These are phyloP conservation scores for Amanita rubescens DNA, from an alignment of 768 basidiomycete genomes.

Conservation along the genomic window DNA sequence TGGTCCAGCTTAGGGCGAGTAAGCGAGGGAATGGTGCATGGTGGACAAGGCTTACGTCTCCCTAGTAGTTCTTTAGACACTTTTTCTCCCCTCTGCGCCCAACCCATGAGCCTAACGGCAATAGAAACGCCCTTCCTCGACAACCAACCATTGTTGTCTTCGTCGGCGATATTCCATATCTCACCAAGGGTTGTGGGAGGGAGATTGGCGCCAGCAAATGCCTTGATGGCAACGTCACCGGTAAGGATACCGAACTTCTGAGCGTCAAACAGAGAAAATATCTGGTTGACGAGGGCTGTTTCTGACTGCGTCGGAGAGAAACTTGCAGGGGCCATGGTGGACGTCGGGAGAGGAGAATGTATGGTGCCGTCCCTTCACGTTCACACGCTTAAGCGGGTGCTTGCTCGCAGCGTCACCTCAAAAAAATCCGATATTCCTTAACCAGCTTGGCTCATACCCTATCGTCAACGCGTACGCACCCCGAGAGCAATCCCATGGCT, in stretches of 20 bases:
- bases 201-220: constrained; percentile 81
- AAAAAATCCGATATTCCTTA: too few relatives aligned
- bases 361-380: background rate
- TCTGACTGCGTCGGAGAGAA: constrained; percentile 43
- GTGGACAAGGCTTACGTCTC: constrained; percentile 52
- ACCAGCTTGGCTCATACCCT: too few relatives aligned
- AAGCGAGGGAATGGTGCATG: constrained; percentile 11
- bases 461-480: background rate
- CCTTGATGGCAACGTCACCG: constrained; percentile 83
- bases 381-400: background rate
- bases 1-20: constrained; percentile 59
- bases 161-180: constrained; percentile 91
- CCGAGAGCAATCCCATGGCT: background rate
- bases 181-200: constrained; percentile 75
- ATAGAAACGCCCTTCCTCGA: constrained; percentile 82
- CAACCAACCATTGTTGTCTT: constrained; percentile 89
- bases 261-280: constrained; percentile 67
- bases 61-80: constrained; percentile 52
- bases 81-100: constrained; percentile 82
- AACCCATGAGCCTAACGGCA: constrained; percentile 87
- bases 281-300: constrained; percentile 58
- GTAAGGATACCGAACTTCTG: constrained; percentile 80
- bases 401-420: background rate
- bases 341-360: constrained; percentile 10
- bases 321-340: constrained; percentile 33